These are phyloP conservation scores for Suaeda aralocaspica DNA, from an alignment of 148 eudicot species.

Conservation along the genomic window DNA sequence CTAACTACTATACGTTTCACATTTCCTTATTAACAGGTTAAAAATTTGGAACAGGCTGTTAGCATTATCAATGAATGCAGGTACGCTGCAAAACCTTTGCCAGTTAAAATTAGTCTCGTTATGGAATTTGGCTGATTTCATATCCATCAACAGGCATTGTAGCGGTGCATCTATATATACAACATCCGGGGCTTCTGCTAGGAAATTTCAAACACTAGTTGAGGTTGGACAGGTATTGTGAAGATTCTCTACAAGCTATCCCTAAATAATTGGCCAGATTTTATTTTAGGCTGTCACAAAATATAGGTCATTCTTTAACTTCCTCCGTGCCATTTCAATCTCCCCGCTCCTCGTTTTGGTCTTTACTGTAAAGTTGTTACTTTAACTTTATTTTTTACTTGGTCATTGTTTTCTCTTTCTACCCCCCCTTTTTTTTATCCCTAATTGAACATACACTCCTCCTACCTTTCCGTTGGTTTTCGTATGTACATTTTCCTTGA, in stretches of 20 bases:
- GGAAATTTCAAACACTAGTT: conserved; percentile 53
- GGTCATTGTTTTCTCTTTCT: too few relatives aligned
- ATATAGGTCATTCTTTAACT: too few relatives aligned
- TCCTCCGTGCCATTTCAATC: too few relatives aligned
- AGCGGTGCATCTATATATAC: conserved; percentile 69
- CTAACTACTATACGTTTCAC: background rate
- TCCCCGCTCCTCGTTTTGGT: too few relatives aligned
- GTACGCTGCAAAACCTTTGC: conserved; percentile 27
- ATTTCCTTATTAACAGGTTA: conserved; percentile 34
- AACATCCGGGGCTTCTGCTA: conserved; percentile 52
- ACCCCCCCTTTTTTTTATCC: too few relatives aligned
- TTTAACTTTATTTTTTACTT: too few relatives aligned
- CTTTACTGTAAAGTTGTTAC: too few relatives aligned
- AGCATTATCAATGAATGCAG: conserved; percentile 49
- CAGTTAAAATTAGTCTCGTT: background rate
- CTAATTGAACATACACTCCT: too few relatives aligned
- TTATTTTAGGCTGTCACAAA: background rate
- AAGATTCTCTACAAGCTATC: background rate
- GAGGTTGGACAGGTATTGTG: conserved; percentile 56
- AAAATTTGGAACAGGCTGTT: conserved; percentile 63
- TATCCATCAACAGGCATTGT: conserved; percentile 38
- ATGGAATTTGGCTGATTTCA: conserved; percentile 2
- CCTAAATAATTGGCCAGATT: background rate
- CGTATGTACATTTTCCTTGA: too few relatives aligned
- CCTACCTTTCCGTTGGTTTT: too few relatives aligned